These are phyloP conservation scores for Candida pseudoviswanathii DNA, from an alignment of 1,139 yeast genomes.

Conservation along the genomic window DNA sequence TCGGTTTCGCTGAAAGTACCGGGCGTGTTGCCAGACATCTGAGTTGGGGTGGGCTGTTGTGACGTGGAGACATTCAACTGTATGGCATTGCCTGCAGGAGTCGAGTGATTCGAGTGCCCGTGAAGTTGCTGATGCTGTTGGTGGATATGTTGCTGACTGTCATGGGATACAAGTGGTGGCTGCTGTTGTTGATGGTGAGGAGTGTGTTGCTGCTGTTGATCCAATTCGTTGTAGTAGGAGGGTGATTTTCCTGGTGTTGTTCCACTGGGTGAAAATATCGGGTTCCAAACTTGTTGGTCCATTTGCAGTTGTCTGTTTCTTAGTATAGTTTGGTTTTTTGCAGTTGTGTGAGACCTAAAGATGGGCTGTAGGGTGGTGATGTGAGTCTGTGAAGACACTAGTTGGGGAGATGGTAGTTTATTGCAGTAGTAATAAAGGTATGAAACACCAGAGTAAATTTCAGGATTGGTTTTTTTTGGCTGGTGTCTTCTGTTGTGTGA, in stretches of 20 bases:
- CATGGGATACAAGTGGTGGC: too few relatives aligned
- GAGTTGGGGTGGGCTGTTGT: conserved; percentile 11
- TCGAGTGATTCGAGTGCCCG: conserved; percentile 3
- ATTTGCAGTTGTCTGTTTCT: conserved; percentile 8
- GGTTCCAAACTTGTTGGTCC: conserved; percentile 22
- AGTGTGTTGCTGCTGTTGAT: conserved; percentile 4
- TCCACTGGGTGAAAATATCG: conserved; percentile 20
- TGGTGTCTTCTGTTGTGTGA: too few relatives aligned
- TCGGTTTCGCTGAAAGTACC: conserved; percentile 24
- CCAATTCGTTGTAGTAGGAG: conserved; percentile 5
- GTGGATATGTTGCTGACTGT: conserved; percentile 10
- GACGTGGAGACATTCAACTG: not conserved
- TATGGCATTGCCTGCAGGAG: conserved; percentile 1
- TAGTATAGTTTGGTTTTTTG: too few relatives aligned
- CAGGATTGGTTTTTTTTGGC: too few relatives aligned
- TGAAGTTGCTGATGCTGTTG: conserved; percentile 7
- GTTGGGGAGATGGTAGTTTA: too few relatives aligned
- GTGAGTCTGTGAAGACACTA: too few relatives aligned
- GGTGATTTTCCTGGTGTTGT: conserved; percentile 20
- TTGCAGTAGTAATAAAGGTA: too few relatives aligned
- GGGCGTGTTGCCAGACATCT: conserved; percentile 11
- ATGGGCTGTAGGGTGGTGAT: too few relatives aligned
- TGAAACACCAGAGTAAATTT: too few relatives aligned
- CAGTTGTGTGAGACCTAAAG: too few relatives aligned
- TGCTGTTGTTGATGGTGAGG: conserved; percentile 11